Conservation (phyloP, 495 filamentous ascomycete species). For the Xylaria venustula region DNA sequence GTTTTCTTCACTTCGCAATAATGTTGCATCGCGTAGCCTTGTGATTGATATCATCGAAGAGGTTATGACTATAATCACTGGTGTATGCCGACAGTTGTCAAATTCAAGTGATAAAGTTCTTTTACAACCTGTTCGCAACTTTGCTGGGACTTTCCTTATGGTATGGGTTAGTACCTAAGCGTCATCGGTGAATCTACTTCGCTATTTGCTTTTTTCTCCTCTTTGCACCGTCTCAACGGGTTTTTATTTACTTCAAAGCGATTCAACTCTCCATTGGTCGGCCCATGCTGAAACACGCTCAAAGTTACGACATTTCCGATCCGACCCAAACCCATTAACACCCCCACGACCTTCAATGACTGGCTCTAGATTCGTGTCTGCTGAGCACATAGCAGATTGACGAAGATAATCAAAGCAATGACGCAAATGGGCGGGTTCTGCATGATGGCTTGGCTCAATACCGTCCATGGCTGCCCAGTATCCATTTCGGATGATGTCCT, state of each 20-base stretch:
- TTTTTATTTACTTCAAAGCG: neutral
- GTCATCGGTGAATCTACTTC: no score
- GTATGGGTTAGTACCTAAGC: no score
- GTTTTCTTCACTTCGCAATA: no score
- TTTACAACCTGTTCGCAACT: no score
- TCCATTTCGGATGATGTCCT: neutral
- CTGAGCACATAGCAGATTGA: neutral
- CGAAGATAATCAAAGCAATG: conserved; percentile 1
- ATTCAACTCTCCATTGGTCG: neutral
- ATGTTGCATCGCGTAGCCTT: no score
- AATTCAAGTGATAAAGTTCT: no score
- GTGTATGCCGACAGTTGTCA: no score
- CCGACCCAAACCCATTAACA: neutral
- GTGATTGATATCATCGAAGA: no score
- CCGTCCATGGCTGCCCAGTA: neutral
- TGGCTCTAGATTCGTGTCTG: neutral
- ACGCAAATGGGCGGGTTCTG: neutral
- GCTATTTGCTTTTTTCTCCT: no score
- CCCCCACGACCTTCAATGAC: neutral
- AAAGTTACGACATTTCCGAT: neutral
- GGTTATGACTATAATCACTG: no score
- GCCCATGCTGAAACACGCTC: neutral
- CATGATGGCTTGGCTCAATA: neutral
- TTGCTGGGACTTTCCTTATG: no score
- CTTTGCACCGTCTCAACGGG: no score